Base-by-base conservation (phyloP, 2,329 filamentous ascomycete genomes). In the Colletotrichum lindemuthianum region DNA sequence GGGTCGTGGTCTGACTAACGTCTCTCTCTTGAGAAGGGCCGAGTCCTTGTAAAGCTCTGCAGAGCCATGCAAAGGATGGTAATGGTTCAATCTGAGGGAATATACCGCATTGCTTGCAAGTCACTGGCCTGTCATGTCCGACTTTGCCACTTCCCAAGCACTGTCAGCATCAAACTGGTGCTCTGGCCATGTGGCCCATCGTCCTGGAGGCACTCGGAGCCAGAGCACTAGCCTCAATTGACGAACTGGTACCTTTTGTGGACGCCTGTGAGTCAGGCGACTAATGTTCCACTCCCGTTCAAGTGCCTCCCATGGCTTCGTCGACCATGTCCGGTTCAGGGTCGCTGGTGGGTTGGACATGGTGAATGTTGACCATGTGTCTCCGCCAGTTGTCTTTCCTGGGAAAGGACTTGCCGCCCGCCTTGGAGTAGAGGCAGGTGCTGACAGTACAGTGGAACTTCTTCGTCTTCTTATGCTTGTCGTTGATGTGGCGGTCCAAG, bases 341-440 rank as follows among this genome's bases (percentile, higher is more conserved):
- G 5, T 69, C 64, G 6, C 67, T 56, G 11, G 61, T 59, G 6
- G 67, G 69, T 44, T 54, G 69, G 65, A 81, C 73, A 40, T 80
- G 74, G 69, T 88, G 86, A 68, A 87, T 88, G 72, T 87, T 88
- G 40, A 81, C 77, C 85, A 88, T 88, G 70, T 88, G 86, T 60
- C 86, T 77, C 69, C 85, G 83, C 86, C 86, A 88, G 72, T 88
- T 88, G 70, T 88, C 86, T 70, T 88, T 88, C 57, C 86, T 77
- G 1, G 86, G 85, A 68, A 88, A 88, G 0, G 82, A 84, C 67
- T 86, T 87, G 59, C 85, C 84, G 8, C 86, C 86, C 13, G 77
- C 72, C 60, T 79, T 81, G n/a, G 84, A 87, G 70, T 86, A 88
- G 6, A 83, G 78, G 69, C 86, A 88, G 7, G 80, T 80, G 2